Evolutionary conservation across 768 basidiomycete genomes (phyloP), one percentile per base, ranked within the genome.

Genomic region (Lactifluus volemus): DNA sequence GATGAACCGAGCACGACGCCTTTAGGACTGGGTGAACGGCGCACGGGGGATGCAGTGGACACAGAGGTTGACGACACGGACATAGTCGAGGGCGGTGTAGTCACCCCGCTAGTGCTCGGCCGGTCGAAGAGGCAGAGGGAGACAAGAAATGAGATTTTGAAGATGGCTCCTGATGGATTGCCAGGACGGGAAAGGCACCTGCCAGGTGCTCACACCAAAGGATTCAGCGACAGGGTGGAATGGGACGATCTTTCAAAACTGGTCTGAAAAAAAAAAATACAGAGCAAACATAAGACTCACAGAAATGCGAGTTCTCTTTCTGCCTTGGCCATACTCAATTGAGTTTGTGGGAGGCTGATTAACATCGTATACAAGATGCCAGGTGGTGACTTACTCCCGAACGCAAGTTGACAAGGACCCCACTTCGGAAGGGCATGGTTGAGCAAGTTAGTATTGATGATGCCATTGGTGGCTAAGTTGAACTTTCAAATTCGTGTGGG

Each of bases 181-280:
- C 73, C 80, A 78, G 0, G 82, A 71, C 0, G 97, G 90, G 77
- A 99, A 91, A 1, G 97, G 96, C 2, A 98, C 89, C 64, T 97
- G 88, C 75, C 89, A 89, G 0, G 96, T 99, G 39, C 80, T 71
- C 90, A 99, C 93, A 65, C 92, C 95, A 60, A 96, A 79, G 48
- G 76, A 72, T 69, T 92, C 89, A 17, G 93, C 93, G 68, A 94
- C 78, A 2, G 92, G 93, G 70, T 96, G 92, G 82, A 94, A 95
- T 34, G 89, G 74, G 84, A 86, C 89, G 65, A 96, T 96, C 89
- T 92, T 14, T 30, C 4, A 12, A 19, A 12, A 12, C 17, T 17
- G 25, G 54, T 34, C 15, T 21, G 58, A 34, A 42, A 49, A 21
- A 39, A 7, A 10, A 3, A 11, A 25, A 25, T 25, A 25, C 25